Evolutionary conservation across 768 basidiomycete species (phyloP).

Genomic region (Tulasnella sp.): DNA sequence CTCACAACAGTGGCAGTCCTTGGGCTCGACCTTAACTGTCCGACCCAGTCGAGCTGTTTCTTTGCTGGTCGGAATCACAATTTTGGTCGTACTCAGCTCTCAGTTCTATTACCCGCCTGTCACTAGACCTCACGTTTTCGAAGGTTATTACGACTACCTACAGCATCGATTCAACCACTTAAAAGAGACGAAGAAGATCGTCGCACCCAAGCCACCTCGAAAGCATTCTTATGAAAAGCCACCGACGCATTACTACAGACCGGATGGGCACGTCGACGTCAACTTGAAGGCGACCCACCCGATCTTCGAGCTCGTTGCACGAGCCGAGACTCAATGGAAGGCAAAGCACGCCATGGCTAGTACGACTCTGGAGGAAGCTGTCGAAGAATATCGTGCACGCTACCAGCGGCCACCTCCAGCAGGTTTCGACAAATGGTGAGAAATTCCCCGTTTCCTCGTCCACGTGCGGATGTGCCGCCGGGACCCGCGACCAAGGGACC

Average conservation of each 20-base stretch:
- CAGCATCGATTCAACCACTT: too few species aligned
- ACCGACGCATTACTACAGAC: constrained; percentile 19
- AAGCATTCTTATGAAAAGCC: not conserved
- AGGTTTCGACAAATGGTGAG: constrained; percentile 37
- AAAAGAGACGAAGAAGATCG: too few species aligned
- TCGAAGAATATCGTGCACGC: constrained; percentile 29
- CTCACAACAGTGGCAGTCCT: too few species aligned
- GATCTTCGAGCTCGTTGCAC: constrained; percentile 33
- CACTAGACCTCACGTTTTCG: too few species aligned
- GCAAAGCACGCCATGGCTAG: constrained; percentile 27
- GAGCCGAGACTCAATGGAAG: constrained; percentile 31
- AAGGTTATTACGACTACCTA: too few species aligned
- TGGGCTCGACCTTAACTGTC: too few species aligned
- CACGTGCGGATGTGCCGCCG: not conserved
- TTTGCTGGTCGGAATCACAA: too few species aligned
- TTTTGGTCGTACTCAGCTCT: too few species aligned
- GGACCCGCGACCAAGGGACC: too few species aligned
- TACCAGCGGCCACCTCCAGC: constrained; percentile 29
- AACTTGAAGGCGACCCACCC: constrained; percentile 33
- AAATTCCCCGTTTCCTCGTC: not conserved
- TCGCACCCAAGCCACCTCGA: too few species aligned
- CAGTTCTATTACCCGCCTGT: too few species aligned
- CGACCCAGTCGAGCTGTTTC: too few species aligned
- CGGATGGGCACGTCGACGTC: constrained; percentile 29
- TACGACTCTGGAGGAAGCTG: constrained; percentile 28